Percentiles rank a stretch among this genome's conserved stretches.
These are phyloP conservation scores for Backusella mclennaniae DNA, from an alignment of 192 early-diverging fungal species.

Conservation along the genomic window DNA sequence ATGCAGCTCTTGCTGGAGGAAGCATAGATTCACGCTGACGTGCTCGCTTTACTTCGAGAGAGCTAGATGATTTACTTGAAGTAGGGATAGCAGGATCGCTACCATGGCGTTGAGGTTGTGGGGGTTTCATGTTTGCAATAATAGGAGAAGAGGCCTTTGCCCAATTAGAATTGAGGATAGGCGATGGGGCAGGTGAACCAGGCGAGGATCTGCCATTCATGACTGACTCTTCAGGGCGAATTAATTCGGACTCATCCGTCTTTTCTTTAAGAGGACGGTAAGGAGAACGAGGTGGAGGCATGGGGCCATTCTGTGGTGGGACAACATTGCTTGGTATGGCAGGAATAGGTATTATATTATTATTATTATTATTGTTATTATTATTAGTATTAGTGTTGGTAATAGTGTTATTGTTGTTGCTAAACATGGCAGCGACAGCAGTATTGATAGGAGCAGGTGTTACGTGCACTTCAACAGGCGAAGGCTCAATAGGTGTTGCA, in stretches of 20 bases:
- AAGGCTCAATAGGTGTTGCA: background rate
- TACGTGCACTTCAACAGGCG: background rate
- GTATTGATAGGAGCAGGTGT: background rate
- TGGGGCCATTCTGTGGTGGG: background rate
- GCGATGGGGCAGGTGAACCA: background rate
- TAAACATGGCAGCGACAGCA: background rate
- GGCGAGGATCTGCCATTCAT: background rate
- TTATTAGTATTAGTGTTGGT: background rate
- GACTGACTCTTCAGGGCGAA: constrained; percentile 10
- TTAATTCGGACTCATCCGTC: background rate
- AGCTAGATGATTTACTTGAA: background rate
- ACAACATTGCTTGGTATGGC: constrained; percentile 4
- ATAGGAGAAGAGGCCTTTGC: background rate
- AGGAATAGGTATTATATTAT: background rate
- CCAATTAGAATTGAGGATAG: background rate
- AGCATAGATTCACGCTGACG: constrained; percentile 20
- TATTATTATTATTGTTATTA: background rate
- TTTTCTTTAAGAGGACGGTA: constrained; percentile 24
- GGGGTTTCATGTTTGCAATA: background rate
- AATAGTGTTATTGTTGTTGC: background rate
- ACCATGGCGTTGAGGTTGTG: background rate
- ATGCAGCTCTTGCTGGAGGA: constrained; percentile 10
- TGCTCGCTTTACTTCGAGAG: background rate
- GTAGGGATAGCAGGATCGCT: background rate
- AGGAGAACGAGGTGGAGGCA: constrained; percentile 28